These are phyloP conservation scores for Penicillium freii DNA, from an alignment of 2,329 filamentous ascomycete genomes.

Conservation along the genomic window DNA sequence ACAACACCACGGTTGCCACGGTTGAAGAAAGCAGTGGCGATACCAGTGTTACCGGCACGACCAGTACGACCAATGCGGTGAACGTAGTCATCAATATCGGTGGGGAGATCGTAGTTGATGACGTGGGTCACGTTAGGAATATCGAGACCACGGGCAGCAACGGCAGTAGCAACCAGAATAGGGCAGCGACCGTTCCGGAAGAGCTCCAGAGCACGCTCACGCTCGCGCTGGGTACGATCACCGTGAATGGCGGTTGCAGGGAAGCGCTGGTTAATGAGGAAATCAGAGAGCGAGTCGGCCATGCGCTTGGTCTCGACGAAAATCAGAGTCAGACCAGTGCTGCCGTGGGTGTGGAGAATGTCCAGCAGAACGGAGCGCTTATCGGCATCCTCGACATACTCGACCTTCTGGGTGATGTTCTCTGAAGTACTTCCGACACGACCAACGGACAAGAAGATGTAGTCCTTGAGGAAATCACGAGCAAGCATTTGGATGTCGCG, in stretches of 20 bases:
- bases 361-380: constrained; percentile 97
- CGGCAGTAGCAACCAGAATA: constrained; percentile 93
- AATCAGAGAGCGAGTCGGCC: constrained; percentile 96
- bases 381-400: constrained; percentile 95
- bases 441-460: constrained; percentile 97
- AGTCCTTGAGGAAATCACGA: constrained; percentile 97
- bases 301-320: constrained; percentile 99
- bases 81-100: constrained; percentile 97
- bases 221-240: constrained; percentile 96
- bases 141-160: constrained; percentile 86
- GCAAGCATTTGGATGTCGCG: constrained; percentile 99
- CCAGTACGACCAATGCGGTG: constrained; percentile 99
- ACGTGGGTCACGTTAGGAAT: constrained; percentile 97
- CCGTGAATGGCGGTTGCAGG: constrained; percentile 98
- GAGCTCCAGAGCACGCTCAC: constrained; percentile 95
- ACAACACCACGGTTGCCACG: constrained; percentile 98
- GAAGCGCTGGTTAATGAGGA: constrained; percentile 98
- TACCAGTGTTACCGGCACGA: constrained; percentile 98
- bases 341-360: constrained; percentile 86
- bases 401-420: constrained; percentile 98
- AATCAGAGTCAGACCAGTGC: constrained; percentile 84
- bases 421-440: constrained; percentile 99
- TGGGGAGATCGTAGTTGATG: constrained; percentile 98
- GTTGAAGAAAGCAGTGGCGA: constrained; percentile 99
- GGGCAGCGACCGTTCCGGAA: constrained; percentile 95